phyloP scores from a whole-genome alignment of 1,284 basidiomycete genomes.

The Boletus calvinii region DNA sequence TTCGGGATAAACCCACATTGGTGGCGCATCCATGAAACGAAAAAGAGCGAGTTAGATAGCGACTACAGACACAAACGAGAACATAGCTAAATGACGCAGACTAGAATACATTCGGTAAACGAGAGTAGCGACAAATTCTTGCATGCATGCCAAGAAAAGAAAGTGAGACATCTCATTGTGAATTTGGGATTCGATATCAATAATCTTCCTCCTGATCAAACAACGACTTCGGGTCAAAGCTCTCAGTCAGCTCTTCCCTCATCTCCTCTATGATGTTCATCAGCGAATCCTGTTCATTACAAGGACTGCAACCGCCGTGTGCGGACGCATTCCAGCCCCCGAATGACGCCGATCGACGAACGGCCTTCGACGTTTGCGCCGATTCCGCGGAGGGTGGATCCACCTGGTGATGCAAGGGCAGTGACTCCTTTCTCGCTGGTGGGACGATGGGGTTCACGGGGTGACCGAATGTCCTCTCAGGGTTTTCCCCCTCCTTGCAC shows the following conservation, averaged over 20 bases:
- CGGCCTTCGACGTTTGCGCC: not conserved
- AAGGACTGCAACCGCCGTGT: not conserved
- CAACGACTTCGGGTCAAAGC: constrained; percentile 18
- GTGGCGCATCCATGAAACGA: not conserved
- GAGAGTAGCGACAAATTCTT: not conserved
- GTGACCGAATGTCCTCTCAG: constrained; percentile 18
- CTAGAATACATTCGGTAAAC: not conserved
- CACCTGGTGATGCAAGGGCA: constrained; percentile 1
- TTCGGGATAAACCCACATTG: constrained; percentile 8
- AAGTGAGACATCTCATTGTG: not conserved
- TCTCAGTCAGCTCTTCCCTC: constrained; percentile 18
- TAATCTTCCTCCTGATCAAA: constrained; percentile 19
- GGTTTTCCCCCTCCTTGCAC: constrained; percentile 1
- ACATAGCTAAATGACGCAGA: not conserved
- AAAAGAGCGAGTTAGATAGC: not conserved
- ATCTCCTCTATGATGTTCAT: constrained; percentile 21
- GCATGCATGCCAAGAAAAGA: not conserved
- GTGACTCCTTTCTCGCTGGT: constrained; percentile 20
- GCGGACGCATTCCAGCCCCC: constrained; percentile 11
- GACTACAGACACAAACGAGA: not conserved
- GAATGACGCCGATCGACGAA: constrained; percentile 32
- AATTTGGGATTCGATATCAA: constrained; percentile 9
- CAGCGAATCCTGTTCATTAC: constrained; percentile 8
- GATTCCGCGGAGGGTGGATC: not conserved
- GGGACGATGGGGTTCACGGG: constrained; percentile 7